Conservation (phyloP, 2,329 filamentous ascomycete genomes). For the Endocalyx cinctus region DNA sequence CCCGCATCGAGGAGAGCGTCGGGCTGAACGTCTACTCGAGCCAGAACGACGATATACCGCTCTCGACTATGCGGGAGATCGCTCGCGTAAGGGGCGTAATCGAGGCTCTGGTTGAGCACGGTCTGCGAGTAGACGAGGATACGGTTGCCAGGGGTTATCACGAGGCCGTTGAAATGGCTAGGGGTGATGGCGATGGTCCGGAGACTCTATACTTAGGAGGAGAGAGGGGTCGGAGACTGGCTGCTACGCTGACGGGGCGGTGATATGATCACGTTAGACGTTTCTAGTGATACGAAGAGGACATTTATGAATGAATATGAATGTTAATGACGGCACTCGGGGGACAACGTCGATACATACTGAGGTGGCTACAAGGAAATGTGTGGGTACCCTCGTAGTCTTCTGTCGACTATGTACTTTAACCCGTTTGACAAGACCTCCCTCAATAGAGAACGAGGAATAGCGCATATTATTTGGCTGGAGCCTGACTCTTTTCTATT, state of each 20-base stretch:
- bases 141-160: slow-evolving; percentile 79
- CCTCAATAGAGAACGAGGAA: no score
- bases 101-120: slow-evolving; percentile 74
- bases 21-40: slow-evolving; percentile 86
- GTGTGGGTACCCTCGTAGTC: no score
- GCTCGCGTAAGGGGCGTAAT: slow-evolving; percentile 78
- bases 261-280: no score
- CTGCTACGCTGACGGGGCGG: slow-evolving; percentile 33
- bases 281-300: no score
- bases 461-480: no score
- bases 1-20: slow-evolving; percentile 81
- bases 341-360: no score
- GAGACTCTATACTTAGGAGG: slow-evolving; percentile 59
- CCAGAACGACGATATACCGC: slow-evolving; percentile 82
- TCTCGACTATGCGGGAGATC: slow-evolving; percentile 81
- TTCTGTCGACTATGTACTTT: no score
- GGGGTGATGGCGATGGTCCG: slow-evolving; percentile 50
- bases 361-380: no score
- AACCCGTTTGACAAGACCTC: no score
- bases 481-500: no score
- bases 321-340: no score
- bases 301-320: no score
- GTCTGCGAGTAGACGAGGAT: slow-evolving; percentile 83
- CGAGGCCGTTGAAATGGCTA: slow-evolving; percentile 70
- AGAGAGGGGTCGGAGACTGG: slow-evolving; percentile 48